These are phyloP conservation scores for Phytophthora citricola DNA, from an alignment of 352 stramenopile genomes.

Conservation along the genomic window DNA sequence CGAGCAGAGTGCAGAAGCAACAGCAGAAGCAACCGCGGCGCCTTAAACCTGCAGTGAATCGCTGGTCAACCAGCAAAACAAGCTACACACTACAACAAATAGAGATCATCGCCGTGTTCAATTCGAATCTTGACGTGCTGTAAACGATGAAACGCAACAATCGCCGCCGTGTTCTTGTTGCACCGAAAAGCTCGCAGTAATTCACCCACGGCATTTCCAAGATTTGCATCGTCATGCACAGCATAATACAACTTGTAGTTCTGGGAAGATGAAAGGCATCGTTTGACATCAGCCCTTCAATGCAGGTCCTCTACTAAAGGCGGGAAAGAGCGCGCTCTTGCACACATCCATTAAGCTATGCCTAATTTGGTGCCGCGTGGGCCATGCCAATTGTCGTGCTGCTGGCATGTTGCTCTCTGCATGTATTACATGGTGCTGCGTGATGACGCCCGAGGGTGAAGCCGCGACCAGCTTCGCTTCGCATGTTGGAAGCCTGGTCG, in stretches of 20 bases:
- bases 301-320: neutral
- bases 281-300: too few species aligned
- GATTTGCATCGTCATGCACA: slow-evolving; percentile 9
- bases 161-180: neutral
- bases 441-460: slow-evolving; percentile 16
- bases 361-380: too few species aligned
- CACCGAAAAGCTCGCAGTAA: slow-evolving; percentile 14
- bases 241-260: too few species aligned
- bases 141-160: slow-evolving; percentile 27
- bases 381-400: too few species aligned
- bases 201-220: slow-evolving; percentile 14
- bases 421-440: neutral
- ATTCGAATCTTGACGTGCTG: slow-evolving; percentile 11
- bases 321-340: neutral
- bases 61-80: slow-evolving; percentile 3
- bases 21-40: slow-evolving; percentile 1
- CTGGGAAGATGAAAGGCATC: neutral
- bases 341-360: slow-evolving; percentile 10
- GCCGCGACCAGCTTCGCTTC: slow-evolving; percentile 21
- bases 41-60: slow-evolving; percentile 1
- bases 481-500: slow-evolving; percentile 16
- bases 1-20: slow-evolving; percentile 14
- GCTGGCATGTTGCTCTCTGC: too few species aligned
- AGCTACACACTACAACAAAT: slow-evolving; percentile 25
- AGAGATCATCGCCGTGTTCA: slow-evolving; percentile 22